Base-by-base conservation (phyloP, 2,329 filamentous ascomycete species). In the Macrophomina phaseolina region DNA sequence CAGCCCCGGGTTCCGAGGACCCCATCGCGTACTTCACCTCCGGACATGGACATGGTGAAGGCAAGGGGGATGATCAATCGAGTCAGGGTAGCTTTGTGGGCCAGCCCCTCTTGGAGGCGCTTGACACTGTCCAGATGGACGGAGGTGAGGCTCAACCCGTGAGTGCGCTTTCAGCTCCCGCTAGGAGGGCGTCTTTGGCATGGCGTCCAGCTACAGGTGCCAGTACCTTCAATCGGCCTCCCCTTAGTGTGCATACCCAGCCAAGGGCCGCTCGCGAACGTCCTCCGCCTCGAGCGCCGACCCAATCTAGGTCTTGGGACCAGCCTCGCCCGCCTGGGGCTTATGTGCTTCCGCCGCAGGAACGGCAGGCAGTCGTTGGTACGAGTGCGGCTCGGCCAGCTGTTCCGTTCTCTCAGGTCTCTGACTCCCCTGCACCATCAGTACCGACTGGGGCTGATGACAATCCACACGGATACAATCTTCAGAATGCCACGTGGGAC, bases 31-130 rank as follows among this genome's bases (percentile, higher is more conserved):
- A 32, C 51, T 65, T 65, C 40, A n/a, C 51, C 6, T 7, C 51
- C 16, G 36, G 18, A 18, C 49, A 42, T 45, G 36, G 28, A 18
- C n/a, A n/a, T 16, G 4, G n/a, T 3, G 42, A 14, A 18, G 40
- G n/a, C 8, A 40, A 11, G 16, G 11, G 7, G 4, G 28, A 45
- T 5, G 46, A 30, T 5, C 36, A 2, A 9, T 8, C 16, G 8
- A 11, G 32, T 18, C 34, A 38, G 36, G 42, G 32, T 18, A 34
- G 34, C 45, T 66, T 68, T n/a, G 67, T 67, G n/a, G 67, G 67
- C 7, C 56, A 65, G n/a, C 28, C 52, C 6, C 45, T 68, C n/a
- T 52, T 68, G 11, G 60, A 67, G 16, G 58, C 42, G 5, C 56
- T 68, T 14, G 58, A 60, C 7, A 42, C 16, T 16, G 42, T 52